Percentiles rank a stretch among this genome's conserved stretches.
These are phyloP conservation scores for Neurospora sp. DNA, from an alignment of 495 filamentous ascomycete genomes.

Conservation along the genomic window DNA sequence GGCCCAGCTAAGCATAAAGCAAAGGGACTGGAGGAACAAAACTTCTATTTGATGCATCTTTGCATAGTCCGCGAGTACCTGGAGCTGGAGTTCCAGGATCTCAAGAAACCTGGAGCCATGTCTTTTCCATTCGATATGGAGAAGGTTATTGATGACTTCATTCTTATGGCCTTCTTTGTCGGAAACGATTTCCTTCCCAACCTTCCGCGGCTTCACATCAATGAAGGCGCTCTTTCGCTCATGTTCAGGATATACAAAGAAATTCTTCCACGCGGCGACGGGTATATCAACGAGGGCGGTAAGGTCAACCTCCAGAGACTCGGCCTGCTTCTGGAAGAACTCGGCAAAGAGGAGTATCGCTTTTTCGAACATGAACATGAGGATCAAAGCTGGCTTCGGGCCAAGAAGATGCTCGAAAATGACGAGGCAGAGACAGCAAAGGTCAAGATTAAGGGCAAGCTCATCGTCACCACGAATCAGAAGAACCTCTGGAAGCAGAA, in stretches of 20 bases:
- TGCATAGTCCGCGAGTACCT: constrained; percentile 96
- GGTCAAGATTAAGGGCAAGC: constrained; percentile 48
- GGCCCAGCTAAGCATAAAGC: constrained; percentile 66
- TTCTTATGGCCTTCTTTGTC: constrained; percentile 98
- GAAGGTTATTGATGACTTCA: constrained; percentile 96
- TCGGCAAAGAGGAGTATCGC: constrained; percentile 72
- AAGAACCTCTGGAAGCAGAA: constrained; percentile 65
- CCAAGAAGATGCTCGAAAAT: constrained; percentile 54
- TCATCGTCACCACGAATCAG: constrained; percentile 73
- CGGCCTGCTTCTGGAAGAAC: constrained; percentile 66
- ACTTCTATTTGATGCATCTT: constrained; percentile 95
- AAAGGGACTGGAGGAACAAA: constrained; percentile 96
- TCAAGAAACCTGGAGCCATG: constrained; percentile 67
- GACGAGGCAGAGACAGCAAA: constrained; percentile 40
- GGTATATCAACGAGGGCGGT: constrained; percentile 94
- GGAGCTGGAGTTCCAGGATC: constrained; percentile 91
- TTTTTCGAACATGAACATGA: constrained; percentile 85
- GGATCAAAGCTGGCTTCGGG: constrained; percentile 85
- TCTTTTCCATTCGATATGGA: constrained; percentile 87
- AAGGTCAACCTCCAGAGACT: constrained; percentile 79
- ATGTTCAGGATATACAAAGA: constrained; percentile 98
- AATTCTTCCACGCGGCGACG: constrained; percentile 75
- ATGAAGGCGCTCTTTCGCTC: constrained; percentile 87
- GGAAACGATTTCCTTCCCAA: constrained; percentile 99
- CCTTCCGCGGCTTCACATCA: constrained; percentile 93